Conservation (phyloP, 2,329 filamentous ascomycete species). For the Colletotrichum kahawae region DNA sequence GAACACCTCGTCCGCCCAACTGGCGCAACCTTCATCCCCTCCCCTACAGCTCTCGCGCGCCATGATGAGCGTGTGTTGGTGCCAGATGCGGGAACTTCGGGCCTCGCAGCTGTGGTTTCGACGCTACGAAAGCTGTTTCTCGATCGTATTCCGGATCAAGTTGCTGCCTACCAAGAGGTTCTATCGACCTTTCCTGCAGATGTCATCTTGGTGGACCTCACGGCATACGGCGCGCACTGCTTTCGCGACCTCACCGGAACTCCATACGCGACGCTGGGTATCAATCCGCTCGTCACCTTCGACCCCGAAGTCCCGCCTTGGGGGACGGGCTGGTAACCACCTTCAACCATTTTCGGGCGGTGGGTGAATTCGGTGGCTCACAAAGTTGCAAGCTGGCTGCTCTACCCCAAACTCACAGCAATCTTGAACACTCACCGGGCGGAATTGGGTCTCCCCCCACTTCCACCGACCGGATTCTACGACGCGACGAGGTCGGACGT, state of each 20-base stretch:
- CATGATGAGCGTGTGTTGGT: background rate
- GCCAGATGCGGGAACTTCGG: background rate
- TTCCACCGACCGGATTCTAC: background rate
- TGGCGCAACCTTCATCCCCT: background rate
- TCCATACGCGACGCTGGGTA: slow-evolving; percentile 2
- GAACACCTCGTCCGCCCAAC: background rate
- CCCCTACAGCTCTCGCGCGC: background rate
- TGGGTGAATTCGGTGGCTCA: background rate
- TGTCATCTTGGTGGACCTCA: background rate
- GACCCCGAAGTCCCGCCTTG: slow-evolving; percentile 5
- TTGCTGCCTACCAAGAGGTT: background rate
- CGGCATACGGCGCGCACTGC: background rate
- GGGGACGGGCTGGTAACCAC: background rate
- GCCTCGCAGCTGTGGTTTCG: background rate
- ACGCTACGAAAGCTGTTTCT: background rate
- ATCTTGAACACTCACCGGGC: background rate
- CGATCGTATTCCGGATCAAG: background rate
- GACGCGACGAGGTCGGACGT: background rate
- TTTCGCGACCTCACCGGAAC: background rate
- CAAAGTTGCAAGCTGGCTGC: background rate
- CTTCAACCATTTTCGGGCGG: background rate
- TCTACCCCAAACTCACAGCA: slow-evolving; percentile 5
- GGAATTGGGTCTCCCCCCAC: background rate
- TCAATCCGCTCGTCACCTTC: slow-evolving; percentile 11
- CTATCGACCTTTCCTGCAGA: background rate